Conservation (phyloP, 2,329 filamentous ascomycete genomes). For the Colletotrichum costaricense region DNA sequence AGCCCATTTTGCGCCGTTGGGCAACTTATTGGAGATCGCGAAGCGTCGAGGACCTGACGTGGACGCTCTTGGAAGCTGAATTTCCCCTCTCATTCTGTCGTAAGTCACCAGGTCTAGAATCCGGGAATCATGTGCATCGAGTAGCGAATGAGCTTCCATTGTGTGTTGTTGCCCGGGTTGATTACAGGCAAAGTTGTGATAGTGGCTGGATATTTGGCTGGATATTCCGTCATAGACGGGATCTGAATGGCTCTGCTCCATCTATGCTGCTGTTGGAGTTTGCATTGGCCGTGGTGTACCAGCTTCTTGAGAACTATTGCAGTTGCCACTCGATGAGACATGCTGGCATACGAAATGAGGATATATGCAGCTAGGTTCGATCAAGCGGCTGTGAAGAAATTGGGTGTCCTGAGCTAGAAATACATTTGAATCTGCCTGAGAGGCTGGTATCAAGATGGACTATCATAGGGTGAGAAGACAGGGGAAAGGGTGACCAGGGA, state of each 20-base stretch:
- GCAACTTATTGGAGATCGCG: background rate
- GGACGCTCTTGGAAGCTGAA: background rate
- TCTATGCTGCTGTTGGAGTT: background rate
- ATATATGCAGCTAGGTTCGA: background rate
- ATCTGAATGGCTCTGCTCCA: background rate
- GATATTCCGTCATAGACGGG: background rate
- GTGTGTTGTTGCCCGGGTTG: too few relatives aligned
- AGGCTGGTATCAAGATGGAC: background rate
- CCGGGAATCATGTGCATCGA: background rate
- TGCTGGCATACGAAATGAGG: too few relatives aligned
- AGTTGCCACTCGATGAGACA: too few relatives aligned
- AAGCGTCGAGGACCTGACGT: background rate
- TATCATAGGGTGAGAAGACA: background rate
- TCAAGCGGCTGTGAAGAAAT: background rate
- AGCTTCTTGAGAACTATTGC: background rate
- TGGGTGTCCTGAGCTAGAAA: background rate
- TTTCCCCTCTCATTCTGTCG: background rate
- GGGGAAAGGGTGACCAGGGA: background rate
- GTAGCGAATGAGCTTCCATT: background rate
- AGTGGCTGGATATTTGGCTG: background rate
- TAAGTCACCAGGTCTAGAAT: constrained; percentile 19
- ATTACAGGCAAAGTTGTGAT: background rate
- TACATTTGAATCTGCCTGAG: background rate
- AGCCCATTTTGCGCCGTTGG: constrained; percentile 4
- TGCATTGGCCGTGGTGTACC: background rate